These are phyloP conservation scores for Backusella psychrophila DNA, from an alignment of 192 early-diverging fungal species.

Conservation along the genomic window DNA sequence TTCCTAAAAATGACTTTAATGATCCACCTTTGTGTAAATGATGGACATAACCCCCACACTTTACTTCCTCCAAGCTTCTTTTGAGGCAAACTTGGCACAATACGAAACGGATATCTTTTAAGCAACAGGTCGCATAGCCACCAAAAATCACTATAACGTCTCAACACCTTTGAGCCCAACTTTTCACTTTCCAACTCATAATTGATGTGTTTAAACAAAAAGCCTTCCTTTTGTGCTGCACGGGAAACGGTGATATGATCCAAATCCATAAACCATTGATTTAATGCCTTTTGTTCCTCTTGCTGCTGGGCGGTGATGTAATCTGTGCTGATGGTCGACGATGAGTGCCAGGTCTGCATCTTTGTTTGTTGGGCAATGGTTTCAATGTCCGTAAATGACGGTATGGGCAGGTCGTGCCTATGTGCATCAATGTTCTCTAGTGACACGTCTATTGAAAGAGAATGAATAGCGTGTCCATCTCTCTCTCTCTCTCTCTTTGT, in stretches of 20 bases:
- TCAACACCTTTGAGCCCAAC: conserved; percentile 55
- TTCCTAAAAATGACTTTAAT: conserved; percentile 31
- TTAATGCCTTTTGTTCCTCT: conserved; percentile 23
- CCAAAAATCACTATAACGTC: conserved; percentile 91
- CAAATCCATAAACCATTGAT: conserved; percentile 53
- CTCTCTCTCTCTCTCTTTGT: not conserved
- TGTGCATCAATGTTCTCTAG: conserved; percentile 64
- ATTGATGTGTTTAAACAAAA: conserved; percentile 83
- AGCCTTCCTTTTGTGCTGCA: conserved; percentile 51
- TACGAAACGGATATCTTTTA: conserved; percentile 81
- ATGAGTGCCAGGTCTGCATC: not conserved
- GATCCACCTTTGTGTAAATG: not conserved
- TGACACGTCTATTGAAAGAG: conserved; percentile 45
- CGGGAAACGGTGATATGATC: conserved; percentile 54
- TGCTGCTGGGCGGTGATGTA: not conserved
- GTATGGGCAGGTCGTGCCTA: conserved; percentile 47
- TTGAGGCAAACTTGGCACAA: conserved; percentile 82
- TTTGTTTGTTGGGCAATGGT: not conserved
- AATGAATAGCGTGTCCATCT: too few relatives aligned
- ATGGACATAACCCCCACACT: not conserved
- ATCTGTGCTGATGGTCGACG: not conserved
- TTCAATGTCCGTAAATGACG: conserved; percentile 57
- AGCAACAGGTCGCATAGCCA: conserved; percentile 82
- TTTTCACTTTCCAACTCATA: conserved; percentile 81
- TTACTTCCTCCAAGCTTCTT: conserved; percentile 80